A percentile compares a stretch with the other conserved stretches of the same genome.
Evolutionary conservation across 2,329 filamentous ascomycete genomes (phyloP).

Genomic region (Pyrenochaeta sp.): DNA sequence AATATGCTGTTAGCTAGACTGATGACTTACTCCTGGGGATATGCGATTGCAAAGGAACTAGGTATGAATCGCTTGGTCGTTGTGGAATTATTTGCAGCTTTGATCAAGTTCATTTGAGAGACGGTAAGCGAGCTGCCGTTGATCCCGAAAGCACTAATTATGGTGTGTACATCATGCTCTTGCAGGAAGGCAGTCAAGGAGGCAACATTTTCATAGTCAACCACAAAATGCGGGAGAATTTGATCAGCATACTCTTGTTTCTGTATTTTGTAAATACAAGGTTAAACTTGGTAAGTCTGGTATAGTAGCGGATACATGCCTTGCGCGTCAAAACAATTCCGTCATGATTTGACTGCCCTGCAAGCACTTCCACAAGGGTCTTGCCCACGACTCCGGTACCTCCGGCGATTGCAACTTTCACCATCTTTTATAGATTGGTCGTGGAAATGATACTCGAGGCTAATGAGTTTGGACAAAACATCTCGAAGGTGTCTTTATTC

Average conservation of each 20-base stretch:
- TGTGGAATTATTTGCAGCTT: constrained; percentile 13
- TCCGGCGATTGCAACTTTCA: constrained; percentile 56
- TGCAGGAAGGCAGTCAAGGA: constrained; percentile 37
- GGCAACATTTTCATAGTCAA: constrained; percentile 46
- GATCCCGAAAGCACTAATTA: constrained; percentile 54
- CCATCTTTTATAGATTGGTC: constrained; percentile 39
- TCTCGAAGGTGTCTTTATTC: too few species aligned
- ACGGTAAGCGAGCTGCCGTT: constrained; percentile 30
- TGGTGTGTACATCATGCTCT: constrained; percentile 52
- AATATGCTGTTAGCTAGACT: too few species aligned
- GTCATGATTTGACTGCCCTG: constrained; percentile 43
- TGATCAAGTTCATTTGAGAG: constrained; percentile 18
- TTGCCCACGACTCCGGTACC: constrained; percentile 57
- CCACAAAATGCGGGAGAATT: too few species aligned
- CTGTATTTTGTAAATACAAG: too few species aligned
- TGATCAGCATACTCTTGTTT: too few species aligned
- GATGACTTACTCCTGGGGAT: too few species aligned
- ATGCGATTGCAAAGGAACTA: too few species aligned
- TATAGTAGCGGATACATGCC: too few species aligned
- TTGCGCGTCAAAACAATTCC: constrained; percentile 54
- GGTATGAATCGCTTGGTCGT: constrained; percentile 21
- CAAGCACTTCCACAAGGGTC: constrained; percentile 56
- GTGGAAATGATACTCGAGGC: not conserved
- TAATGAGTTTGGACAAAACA: too few species aligned
- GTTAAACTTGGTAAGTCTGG: too few species aligned